Percentiles rank a stretch among this genome's conserved stretches.
Conservation (phyloP, 305 asterid genomes). For the Rubia peregrina region DNA sequence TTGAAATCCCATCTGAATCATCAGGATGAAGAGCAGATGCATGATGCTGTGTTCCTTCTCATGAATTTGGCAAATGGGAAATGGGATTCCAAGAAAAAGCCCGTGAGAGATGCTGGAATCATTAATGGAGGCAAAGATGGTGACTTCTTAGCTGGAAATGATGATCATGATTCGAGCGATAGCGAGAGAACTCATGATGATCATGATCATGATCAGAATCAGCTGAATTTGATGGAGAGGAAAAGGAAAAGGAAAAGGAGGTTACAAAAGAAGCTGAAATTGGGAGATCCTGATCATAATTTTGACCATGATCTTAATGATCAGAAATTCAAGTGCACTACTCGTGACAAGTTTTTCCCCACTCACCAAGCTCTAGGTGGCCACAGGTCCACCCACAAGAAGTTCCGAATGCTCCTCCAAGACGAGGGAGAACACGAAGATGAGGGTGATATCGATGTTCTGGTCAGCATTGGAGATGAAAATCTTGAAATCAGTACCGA, state of each 20-base stretch:
- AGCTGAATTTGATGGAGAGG: conserved; percentile 14
- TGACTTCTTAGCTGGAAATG: conserved; percentile 10
- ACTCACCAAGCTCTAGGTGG: conserved; percentile 54
- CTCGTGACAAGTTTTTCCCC: conserved; percentile 33
- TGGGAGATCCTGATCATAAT: conserved; percentile 27
- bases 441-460: background rate
- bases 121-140: background rate
- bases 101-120: background rate
- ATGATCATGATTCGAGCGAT: background rate
- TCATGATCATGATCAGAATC: background rate
- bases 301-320: background rate
- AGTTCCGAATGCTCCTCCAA: conserved; percentile 19
- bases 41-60: conserved; percentile 37
- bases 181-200: conserved; percentile 5
- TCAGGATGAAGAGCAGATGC: conserved; percentile 17
- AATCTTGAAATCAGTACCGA: conserved; percentile 10
- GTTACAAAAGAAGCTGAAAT: conserved; percentile 24
- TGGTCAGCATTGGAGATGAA: conserved; percentile 12
- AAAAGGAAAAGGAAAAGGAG: conserved; percentile 24
- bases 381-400: conserved; percentile 47
- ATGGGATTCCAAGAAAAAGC: conserved; percentile 2
- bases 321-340: conserved; percentile 27
- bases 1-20: background rate
- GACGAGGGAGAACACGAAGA: conserved; percentile 19
- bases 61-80: conserved; percentile 30